Evolutionary conservation across 257 asterid genomes (phyloP).

Genomic region (Solanum habrochaites): DNA sequence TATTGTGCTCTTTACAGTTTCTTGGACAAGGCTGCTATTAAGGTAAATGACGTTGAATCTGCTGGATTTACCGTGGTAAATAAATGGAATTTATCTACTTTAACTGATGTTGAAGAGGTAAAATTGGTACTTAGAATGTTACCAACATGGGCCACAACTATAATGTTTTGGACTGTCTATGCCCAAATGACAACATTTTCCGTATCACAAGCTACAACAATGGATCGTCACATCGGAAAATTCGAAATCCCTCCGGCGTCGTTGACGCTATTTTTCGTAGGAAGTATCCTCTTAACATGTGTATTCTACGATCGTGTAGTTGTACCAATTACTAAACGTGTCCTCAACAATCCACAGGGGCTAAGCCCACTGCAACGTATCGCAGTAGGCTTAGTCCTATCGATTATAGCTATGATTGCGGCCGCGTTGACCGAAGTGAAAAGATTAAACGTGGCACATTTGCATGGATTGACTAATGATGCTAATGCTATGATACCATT

Average conservation of each 20-base stretch:
- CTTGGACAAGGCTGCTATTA: slow-evolving; percentile 85
- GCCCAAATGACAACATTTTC: slow-evolving; percentile 92
- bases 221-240: slow-evolving; percentile 49
- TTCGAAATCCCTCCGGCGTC: slow-evolving; percentile 69
- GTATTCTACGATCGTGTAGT: slow-evolving; percentile 46
- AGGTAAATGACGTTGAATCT: slow-evolving; percentile 10
- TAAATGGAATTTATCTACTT: slow-evolving; percentile 58
- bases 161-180: slow-evolving; percentile 67
- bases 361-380: slow-evolving; percentile 64
- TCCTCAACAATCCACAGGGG: slow-evolving; percentile 42
- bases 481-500: slow-evolving; percentile 10
- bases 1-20: slow-evolving; percentile 2
- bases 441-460: slow-evolving; percentile 24
- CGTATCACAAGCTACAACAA: slow-evolving; percentile 70
- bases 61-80: background rate
- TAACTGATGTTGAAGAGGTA: slow-evolving; percentile 84
- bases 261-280: slow-evolving; percentile 62
- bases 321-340: slow-evolving; percentile 23
- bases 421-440: slow-evolving; percentile 50
- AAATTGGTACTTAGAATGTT: slow-evolving; percentile 60
- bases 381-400: slow-evolving; percentile 37
- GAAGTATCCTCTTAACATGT: slow-evolving; percentile 52
- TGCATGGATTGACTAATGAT: slow-evolving; percentile 19
- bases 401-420: slow-evolving; percentile 44
- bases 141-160: slow-evolving; percentile 84